Percentiles rank a stretch among this genome's conserved stretches.
These are phyloP conservation scores for Chlorella sorokiniana DNA, from an alignment of 139 green algal species.

Conservation along the genomic window DNA sequence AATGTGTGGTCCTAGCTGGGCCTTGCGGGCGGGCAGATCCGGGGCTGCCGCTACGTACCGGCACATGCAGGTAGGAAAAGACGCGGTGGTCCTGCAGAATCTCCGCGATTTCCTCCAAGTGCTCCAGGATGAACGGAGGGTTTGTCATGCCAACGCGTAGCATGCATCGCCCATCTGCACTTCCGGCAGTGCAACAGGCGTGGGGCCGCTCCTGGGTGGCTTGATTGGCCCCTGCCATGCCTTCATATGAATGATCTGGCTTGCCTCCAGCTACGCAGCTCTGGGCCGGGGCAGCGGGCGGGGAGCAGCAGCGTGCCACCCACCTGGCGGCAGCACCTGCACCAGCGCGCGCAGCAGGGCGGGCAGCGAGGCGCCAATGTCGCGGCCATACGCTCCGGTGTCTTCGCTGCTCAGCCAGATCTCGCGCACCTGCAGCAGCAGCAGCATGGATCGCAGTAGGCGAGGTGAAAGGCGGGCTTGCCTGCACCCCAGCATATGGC, in stretches of 20 bases:
- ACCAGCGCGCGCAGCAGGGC: constrained; percentile 70
- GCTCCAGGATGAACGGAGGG: constrained; percentile 92
- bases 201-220: not conserved
- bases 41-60: constrained; percentile 52
- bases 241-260: too few relatives aligned
- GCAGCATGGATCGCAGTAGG: not conserved
- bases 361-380: constrained; percentile 80
- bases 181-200: not conserved
- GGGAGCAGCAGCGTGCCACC: not conserved
- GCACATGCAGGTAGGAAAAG: constrained; percentile 92
- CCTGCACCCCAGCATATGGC: not conserved
- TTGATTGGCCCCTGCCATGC: too few relatives aligned
- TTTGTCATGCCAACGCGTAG: constrained; percentile 95
- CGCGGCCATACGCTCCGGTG: constrained; percentile 87
- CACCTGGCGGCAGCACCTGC: constrained; percentile 65
- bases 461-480: too few relatives aligned
- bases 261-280: too few relatives aligned
- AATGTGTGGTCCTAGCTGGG: too few relatives aligned
- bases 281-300: too few relatives aligned
- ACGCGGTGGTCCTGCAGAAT: constrained; percentile 69
- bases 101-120: constrained; percentile 71
- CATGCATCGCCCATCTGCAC: constrained; percentile 67
- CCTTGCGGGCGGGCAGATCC: not conserved
- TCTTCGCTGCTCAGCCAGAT: constrained; percentile 94
- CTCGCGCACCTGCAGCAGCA: constrained; percentile 70